phyloP scores from a whole-genome alignment of 2,329 filamentous ascomycete species.

The Cytospora leucostoma region DNA sequence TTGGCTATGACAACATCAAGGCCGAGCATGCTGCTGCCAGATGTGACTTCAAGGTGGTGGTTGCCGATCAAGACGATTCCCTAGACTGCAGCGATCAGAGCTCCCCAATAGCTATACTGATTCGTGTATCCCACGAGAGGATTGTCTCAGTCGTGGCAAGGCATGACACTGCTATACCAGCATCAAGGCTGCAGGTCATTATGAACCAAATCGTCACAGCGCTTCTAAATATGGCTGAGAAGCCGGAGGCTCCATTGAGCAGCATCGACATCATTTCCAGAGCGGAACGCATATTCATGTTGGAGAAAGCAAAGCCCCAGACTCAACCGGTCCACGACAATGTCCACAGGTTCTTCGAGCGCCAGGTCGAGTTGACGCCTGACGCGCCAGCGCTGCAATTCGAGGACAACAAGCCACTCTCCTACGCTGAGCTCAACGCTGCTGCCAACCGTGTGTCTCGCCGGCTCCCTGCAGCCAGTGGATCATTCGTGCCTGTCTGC shows the following conservation, averaged over 20 bases:
- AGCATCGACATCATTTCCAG: background rate
- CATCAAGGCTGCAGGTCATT: background rate
- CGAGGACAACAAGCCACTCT: background rate
- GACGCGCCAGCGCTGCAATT: background rate
- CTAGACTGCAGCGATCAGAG: background rate
- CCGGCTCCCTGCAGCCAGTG: background rate
- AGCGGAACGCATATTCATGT: background rate
- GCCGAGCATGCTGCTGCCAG: background rate
- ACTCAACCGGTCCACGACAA: background rate
- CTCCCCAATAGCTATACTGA: background rate
- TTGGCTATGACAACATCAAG: background rate
- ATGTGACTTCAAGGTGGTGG: background rate
- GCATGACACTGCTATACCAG: background rate
- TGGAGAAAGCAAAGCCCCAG: background rate
- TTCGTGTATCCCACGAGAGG: background rate
- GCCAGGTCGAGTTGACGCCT: background rate
- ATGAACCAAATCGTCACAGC: background rate
- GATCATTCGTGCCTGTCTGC: conserved; percentile 16
- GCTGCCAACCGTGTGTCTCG: conserved; percentile 12
- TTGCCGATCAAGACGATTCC: background rate
- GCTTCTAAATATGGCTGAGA: background rate
- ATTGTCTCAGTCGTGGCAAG: background rate
- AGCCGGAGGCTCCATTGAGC: background rate
- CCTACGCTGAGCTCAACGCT: conserved; percentile 6
- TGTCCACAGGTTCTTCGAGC: background rate